Evolutionary conservation across 768 basidiomycete species (phyloP), one percentile per base, ranked within the genome.

Genomic region (Chiua virens): DNA sequence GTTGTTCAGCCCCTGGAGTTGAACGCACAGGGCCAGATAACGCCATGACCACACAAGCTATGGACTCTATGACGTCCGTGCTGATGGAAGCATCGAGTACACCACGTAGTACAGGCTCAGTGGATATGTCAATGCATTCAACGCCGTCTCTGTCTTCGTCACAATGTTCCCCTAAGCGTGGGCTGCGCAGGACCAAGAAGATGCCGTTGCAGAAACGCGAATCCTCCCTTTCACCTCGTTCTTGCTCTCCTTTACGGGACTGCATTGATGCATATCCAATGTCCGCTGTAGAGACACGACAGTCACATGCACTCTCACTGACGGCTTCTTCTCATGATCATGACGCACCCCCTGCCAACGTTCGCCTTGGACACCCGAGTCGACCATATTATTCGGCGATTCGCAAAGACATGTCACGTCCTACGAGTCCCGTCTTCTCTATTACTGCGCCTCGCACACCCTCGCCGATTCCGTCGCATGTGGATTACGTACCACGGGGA

Each of bases 361-460:
- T 70, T 44, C 77, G 75, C 8, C 66, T 82, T 25, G 80, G 80
- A 2, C 78, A 78, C 54, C 79, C 80, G 11, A 75, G 65, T 45
- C 71, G 81, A 18, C 81, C 80, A 13, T 80, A 79, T 57, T 82
- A 82, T 61, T 72, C 75, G 21, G 80, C 75, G 43, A 82, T 82
- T 44, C 78, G 80, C 64, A 68, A 69, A 70, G 69, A 69, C 49
- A 70, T 69, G 72, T 75, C 77, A 21, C 74, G 72, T 39, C 73
- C 77, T 2, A 66, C 64, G 13, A 73, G 74, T 10, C 62, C 71
- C 1, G 67, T 52, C 42, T 60, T 62, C 23, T 63, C 66, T 41
- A 42, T 62, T 18, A 43, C 64, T 14, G 50, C 59, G 14, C 57
- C 60, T 44, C 64, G 64, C 43, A 64, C 64, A 0, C 58, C 69